A percentile compares a stretch with the other conserved stretches of the same genome.
phyloP scores from a whole-genome alignment of 2,329 filamentous ascomycete species.

The Coniochaeta pulveracea region DNA sequence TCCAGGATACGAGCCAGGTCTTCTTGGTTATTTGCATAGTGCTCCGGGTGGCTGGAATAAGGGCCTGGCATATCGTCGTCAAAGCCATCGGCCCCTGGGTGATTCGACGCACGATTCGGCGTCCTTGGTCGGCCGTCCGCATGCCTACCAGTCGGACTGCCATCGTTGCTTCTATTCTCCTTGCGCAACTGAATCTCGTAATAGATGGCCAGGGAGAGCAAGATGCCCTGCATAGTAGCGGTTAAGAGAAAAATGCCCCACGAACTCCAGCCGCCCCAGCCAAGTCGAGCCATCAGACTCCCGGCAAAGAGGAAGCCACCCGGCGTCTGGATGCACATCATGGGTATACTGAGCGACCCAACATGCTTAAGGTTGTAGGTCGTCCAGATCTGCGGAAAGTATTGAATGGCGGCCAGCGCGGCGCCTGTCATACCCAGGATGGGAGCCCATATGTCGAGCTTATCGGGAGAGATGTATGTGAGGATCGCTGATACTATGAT shows the following conservation, averaged over 20 bases:
- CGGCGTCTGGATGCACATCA: constrained; percentile 97
- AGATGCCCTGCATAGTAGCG: constrained; percentile 68
- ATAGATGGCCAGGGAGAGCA: constrained; percentile 70
- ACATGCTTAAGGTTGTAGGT: constrained; percentile 79
- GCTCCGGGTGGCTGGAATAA: constrained; percentile 39
- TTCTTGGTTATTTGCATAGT: constrained; percentile 38
- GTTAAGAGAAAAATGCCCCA: constrained; percentile 90
- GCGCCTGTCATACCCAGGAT: constrained; percentile 71
- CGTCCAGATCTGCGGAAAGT: constrained; percentile 89
- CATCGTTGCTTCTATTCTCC: constrained; percentile 8
- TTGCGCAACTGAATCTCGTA: constrained; percentile 47
- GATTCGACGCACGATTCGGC: constrained; percentile 22
- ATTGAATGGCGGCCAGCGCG: constrained; percentile 74
- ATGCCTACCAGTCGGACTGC: neutral
- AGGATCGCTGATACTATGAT: constrained; percentile 61
- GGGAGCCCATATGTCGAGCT: constrained; percentile 73
- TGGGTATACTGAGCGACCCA: constrained; percentile 84
- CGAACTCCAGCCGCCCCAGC: constrained; percentile 80
- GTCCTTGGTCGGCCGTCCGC: constrained; percentile 9
- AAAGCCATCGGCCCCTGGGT: constrained; percentile 26
- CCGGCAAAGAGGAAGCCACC: constrained; percentile 83
- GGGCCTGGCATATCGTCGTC: constrained; percentile 38
- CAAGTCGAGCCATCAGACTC: constrained; percentile 71
- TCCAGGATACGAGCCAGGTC: constrained; percentile 38
- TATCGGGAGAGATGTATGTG: constrained; percentile 46